Evolutionary conservation across 2,329 filamentous ascomycete genomes (phyloP).

Genomic region (Aciculosporium take): DNA sequence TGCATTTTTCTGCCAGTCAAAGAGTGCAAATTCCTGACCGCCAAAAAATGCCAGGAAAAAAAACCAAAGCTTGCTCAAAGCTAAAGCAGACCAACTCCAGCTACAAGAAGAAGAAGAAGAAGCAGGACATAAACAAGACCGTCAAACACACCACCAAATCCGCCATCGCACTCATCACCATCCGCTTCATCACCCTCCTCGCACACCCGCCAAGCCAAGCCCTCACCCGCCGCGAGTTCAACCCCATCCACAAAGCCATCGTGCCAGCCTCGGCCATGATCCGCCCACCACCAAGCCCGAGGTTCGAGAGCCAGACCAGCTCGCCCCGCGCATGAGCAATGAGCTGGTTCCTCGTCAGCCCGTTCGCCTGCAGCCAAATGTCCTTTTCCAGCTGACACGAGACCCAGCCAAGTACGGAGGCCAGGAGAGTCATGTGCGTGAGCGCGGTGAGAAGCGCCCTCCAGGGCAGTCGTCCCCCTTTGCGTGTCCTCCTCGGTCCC

Average conservation of each 20-base stretch:
- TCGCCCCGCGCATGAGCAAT: slow-evolving; percentile 8
- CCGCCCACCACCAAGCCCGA: slow-evolving; percentile 4
- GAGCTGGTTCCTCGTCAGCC: slow-evolving; percentile 16
- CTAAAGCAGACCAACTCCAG: no score
- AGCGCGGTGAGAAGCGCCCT: neutral
- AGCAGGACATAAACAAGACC: no score
- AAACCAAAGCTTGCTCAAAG: no score
- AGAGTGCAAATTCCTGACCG: no score
- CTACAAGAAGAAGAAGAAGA: no score
- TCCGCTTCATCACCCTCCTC: neutral
- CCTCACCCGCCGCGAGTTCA: neutral
- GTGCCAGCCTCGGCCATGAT: neutral
- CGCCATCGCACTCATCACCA: no score
- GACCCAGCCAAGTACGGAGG: slow-evolving; percentile 10
- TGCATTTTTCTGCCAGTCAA: no score
- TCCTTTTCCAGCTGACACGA: slow-evolving; percentile 11
- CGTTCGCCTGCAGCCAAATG: slow-evolving; percentile 19
- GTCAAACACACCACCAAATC: no score
- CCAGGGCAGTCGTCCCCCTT: neutral
- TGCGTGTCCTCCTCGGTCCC: neutral
- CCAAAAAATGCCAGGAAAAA: no score
- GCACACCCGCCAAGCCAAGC: neutral
- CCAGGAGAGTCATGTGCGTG: slow-evolving; percentile 5
- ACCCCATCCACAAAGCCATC: neutral
- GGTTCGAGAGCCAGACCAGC: slow-evolving; percentile 2